Conservation (phyloP, 768 basidiomycete species). For the Pisolithus tinctorius region DNA sequence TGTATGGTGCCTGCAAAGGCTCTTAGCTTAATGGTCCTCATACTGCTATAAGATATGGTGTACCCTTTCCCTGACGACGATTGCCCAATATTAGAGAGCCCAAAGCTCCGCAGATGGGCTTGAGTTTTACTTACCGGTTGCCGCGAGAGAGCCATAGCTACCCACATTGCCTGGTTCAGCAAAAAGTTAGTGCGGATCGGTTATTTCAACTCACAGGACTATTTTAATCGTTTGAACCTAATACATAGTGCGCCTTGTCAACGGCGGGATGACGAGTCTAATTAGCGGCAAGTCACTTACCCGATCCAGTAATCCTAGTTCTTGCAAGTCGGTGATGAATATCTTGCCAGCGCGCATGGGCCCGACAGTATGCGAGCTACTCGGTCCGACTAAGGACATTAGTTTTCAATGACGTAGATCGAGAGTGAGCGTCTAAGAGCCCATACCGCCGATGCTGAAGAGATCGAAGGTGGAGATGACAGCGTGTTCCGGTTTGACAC, state of each 20-base stretch:
- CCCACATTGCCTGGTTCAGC: constrained; percentile 2
- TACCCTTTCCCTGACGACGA: constrained; percentile 65
- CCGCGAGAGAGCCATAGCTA: constrained; percentile 89
- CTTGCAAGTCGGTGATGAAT: constrained; percentile 70
- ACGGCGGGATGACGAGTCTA: not conserved
- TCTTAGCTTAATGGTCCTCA: constrained; percentile 1
- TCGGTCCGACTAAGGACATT: constrained; percentile 48
- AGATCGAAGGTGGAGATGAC: constrained; percentile 92
- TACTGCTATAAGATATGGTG: constrained; percentile 12
- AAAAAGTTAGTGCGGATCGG: constrained; percentile 4
- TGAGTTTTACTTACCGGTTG: constrained; percentile 60
- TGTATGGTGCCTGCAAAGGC: constrained; percentile 61
- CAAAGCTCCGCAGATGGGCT: not conserved
- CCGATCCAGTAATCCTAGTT: constrained; percentile 63
- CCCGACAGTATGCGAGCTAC: constrained; percentile 62
- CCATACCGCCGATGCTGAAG: constrained; percentile 82
- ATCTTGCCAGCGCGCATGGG: constrained; percentile 93
- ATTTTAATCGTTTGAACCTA: constrained; percentile 81
- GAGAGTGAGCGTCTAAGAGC: not conserved
- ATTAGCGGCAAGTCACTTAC: constrained; percentile 26
- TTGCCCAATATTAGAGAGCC: constrained; percentile 2
- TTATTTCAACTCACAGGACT: constrained; percentile 48
- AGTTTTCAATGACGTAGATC: not conserved
- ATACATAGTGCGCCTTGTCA: constrained; percentile 1
- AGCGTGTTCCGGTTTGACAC: constrained; percentile 61